Base-by-base conservation (phyloP, 2,329 filamentous ascomycete species). In the Ceratocystis lukuohia region DNA sequence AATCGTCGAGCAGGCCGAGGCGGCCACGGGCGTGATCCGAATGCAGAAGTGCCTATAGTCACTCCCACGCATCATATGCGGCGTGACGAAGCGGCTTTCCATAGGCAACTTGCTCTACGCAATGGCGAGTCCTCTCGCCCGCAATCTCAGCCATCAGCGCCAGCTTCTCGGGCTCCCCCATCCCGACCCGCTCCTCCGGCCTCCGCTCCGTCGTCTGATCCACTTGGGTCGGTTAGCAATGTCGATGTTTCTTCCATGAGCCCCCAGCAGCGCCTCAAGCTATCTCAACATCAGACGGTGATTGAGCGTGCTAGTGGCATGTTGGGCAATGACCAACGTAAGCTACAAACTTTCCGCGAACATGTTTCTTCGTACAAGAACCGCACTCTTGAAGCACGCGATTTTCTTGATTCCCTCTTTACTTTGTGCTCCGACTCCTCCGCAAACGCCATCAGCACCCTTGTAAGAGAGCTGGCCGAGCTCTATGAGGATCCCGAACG, bases 381-480 rank as follows among this genome's bases (percentile, higher is more conserved):
- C 61, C 86, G 84, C 20, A 78, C 80, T n/a, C 79, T 91, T 65
- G 83, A 85, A 0, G 88, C 91, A 0, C 79, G 85, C 0, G 86
- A 90, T 68, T 82, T 99, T 1, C 87, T 97, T 68, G 91, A 96
- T 70, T 84, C 86, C 0, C 91, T 96, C 75, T 96, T 96, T 73
- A 83, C 87, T 0, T 80, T 96, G 3, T 96, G 96, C 70, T 79
- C 79, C 22, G 88, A 96, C 73, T 88, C 88, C 0, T 85, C 88
- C 0, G 87, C 90, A 6, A 84, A 85, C 15, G 88, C 95, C 33
- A 80, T 99, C 0, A 92, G 92, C 15, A 96, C 92, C 30, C 81
- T 99, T 0, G 83, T 97, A 69, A 89, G 93, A 69, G 94, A 99
- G 73, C 83, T 96, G 2, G 89, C 93, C 4, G 93, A 97, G 64